Percentiles rank a stretch among this genome's conserved stretches.
These are phyloP conservation scores for Penicillium nordicum DNA, from an alignment of 2,329 filamentous ascomycete genomes.

Conservation along the genomic window DNA sequence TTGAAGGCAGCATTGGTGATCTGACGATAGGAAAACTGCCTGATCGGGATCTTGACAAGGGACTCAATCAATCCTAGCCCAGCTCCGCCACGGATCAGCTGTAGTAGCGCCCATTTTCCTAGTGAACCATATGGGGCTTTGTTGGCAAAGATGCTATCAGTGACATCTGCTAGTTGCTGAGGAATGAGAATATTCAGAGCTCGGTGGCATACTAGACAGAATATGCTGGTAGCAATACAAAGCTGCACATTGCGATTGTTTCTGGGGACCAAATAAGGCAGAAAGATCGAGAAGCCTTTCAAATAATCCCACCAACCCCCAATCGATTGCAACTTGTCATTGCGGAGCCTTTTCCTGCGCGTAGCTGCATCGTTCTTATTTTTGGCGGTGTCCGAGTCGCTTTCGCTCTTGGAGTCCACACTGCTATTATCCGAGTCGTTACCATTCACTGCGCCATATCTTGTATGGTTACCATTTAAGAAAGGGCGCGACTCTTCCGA, in stretches of 20 bases:
- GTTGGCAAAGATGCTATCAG: slow-evolving; percentile 8
- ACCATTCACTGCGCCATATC: slow-evolving; percentile 2
- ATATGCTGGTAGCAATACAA: neutral
- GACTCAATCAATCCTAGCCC: neutral
- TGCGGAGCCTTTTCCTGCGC: slow-evolving; percentile 4
- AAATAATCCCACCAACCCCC: slow-evolving; percentile 7
- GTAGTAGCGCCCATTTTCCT: slow-evolving; percentile 4
- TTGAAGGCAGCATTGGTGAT: slow-evolving; percentile 60
- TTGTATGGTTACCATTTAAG: neutral
- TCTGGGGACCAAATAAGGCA: slow-evolving; percentile 5
- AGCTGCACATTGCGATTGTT: slow-evolving; percentile 5
- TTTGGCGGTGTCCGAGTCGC: slow-evolving; percentile 1
- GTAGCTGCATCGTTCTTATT: neutral
- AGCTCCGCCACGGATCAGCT: slow-evolving; percentile 4
- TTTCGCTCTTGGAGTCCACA: slow-evolving; percentile 1
- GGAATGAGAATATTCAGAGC: slow-evolving; percentile 7
- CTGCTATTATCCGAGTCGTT: slow-evolving; percentile 3
- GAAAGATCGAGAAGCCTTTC: slow-evolving; percentile 6
- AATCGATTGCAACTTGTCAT: slow-evolving; percentile 1
- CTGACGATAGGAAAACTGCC: slow-evolving; percentile 55
- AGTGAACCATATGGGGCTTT: slow-evolving; percentile 5
- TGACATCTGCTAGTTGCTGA: slow-evolving; percentile 6
- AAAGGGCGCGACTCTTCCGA: slow-evolving; percentile 5
- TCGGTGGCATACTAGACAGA: slow-evolving; percentile 2
- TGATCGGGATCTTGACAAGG: slow-evolving; percentile 43